phyloP scores from a whole-genome alignment of 345 rosid species.

The rapeseed (Brassica napus) region DNA sequence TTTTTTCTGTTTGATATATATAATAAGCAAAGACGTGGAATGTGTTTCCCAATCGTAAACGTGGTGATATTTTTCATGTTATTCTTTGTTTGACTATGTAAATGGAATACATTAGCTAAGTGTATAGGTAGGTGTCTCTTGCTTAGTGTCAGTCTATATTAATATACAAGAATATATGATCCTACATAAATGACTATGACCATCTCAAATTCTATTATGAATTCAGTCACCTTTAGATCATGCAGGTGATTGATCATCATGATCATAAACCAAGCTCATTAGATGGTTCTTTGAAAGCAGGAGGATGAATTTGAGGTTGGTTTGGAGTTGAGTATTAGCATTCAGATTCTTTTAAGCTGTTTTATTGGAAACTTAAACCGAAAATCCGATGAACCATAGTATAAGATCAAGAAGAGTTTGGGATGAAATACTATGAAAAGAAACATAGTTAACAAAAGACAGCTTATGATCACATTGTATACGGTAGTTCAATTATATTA shows the following conservation, averaged over 20 bases:
- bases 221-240: not conserved
- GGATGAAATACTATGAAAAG: not conserved
- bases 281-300: not conserved
- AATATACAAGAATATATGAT: not conserved
- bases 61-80: not conserved
- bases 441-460: not conserved
- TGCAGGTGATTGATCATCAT: not conserved
- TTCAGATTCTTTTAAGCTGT: not conserved
- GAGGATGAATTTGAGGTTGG: not conserved
- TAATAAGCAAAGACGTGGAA: not conserved
- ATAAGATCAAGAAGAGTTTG: not conserved
- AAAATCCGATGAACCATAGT: not conserved
- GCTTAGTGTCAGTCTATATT: not conserved
- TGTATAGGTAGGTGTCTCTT: not conserved
- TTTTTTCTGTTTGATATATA: not conserved
- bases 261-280: not conserved
- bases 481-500: conserved; percentile 11
- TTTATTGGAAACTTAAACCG: not conserved
- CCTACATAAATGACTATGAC: not conserved
- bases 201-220: not conserved
- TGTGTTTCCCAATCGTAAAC: not conserved
- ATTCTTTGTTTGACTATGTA: not conserved
- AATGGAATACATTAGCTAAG: not conserved
- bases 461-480: not conserved
- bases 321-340: not conserved